Conservation (phyloP, 169 alveolate genomes). For the Cryptosporidium andersoni region DNA sequence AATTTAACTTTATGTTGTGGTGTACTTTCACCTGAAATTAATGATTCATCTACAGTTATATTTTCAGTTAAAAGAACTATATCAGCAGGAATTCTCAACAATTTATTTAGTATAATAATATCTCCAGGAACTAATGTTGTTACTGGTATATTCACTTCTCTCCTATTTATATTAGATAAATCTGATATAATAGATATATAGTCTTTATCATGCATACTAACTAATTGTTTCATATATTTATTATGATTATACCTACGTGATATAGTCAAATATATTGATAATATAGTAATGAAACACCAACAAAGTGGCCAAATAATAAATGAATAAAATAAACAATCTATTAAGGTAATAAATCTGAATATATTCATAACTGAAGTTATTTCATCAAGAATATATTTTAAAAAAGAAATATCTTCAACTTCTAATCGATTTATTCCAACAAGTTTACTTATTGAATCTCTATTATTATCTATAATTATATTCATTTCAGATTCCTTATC, state of each 20-base stretch:
- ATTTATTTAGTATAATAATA: slow-evolving; percentile 78
- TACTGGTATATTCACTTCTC: not conserved
- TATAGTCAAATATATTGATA: slow-evolving; percentile 44
- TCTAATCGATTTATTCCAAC: slow-evolving; percentile 42
- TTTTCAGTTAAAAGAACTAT: slow-evolving; percentile 79
- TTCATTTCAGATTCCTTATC: not conserved
- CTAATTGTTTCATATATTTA: slow-evolving; percentile 20
- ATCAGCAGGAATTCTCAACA: slow-evolving; percentile 85
- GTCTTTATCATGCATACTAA: slow-evolving; percentile 25
- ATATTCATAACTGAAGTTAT: slow-evolving; percentile 10
- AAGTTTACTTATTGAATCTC: slow-evolving; percentile 17
- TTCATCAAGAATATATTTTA: slow-evolving; percentile 7
- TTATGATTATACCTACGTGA: not conserved
- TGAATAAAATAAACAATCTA: slow-evolving; percentile 43
- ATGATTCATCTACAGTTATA: slow-evolving; percentile 82
- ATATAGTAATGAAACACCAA: slow-evolving; percentile 49
- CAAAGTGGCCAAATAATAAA: slow-evolving; percentile 68
- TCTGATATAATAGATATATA: slow-evolving; percentile 1
- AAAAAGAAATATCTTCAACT: not conserved
- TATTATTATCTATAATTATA: slow-evolving; percentile 8
- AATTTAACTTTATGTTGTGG: slow-evolving; percentile 34
- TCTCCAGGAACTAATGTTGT: slow-evolving; percentile 80
- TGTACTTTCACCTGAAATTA: slow-evolving; percentile 85
- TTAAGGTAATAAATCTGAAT: slow-evolving; percentile 22
- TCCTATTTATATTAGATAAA: not conserved